Evolutionary conservation across 306 rosid genomes (phyloP).

Genomic region (Prunus padus): DNA sequence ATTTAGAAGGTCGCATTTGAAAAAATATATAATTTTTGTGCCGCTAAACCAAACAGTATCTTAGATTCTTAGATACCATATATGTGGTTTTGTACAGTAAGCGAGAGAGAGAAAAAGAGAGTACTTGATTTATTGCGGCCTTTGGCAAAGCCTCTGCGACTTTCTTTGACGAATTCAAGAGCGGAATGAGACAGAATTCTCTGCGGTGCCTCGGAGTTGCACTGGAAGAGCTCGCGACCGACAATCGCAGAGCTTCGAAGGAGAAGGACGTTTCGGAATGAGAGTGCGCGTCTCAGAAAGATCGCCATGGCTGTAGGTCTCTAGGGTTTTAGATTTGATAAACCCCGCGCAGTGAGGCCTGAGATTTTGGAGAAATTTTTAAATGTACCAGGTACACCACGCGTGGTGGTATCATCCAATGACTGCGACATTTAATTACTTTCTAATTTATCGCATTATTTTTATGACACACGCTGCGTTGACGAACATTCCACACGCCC

Average conservation of each 20-base stretch:
- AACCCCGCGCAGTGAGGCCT: constrained; percentile 10
- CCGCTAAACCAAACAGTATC: background rate
- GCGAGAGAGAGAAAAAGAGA: constrained; percentile 2
- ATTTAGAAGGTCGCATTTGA: background rate
- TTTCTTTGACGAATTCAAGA: constrained; percentile 41
- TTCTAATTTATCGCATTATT: too few species aligned
- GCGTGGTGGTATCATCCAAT: too few species aligned
- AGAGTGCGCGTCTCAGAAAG: constrained; percentile 52
- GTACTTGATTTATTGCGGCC: constrained; percentile 74
- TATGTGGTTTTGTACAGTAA: background rate
- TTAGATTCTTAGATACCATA: too few species aligned
- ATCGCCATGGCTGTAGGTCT: constrained; percentile 48
- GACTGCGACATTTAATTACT: too few species aligned
- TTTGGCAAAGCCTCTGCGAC: constrained; percentile 83
- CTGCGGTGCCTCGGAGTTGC: constrained; percentile 17
- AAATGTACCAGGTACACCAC: too few species aligned
- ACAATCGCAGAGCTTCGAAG: constrained; percentile 38
- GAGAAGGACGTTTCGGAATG: constrained; percentile 43
- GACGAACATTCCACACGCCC: too few species aligned
- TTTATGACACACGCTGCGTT: too few species aligned
- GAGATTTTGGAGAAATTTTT: constrained; percentile 9
- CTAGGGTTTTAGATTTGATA: constrained; percentile 35
- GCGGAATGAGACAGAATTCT: constrained; percentile 35
- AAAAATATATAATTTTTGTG: background rate
- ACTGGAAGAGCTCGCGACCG: constrained; percentile 21